phyloP scores from a whole-genome alignment of 192 early-diverging fungal species.

The Backusella macrospora region DNA sequence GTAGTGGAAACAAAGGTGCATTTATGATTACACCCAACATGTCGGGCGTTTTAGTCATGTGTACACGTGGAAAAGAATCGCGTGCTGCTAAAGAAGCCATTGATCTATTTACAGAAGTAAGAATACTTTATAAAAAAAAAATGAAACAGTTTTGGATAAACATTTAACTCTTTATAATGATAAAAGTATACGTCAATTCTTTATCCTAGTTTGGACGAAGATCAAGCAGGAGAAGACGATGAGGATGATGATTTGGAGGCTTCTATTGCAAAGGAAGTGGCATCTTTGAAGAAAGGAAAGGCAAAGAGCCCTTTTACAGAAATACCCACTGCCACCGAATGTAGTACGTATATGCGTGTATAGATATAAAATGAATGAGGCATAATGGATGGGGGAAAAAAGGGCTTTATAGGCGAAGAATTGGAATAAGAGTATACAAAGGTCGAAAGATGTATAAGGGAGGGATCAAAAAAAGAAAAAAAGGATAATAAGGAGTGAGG shows the following conservation, averaged over 20 bases:
- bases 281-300: conserved; percentile 48
- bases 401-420: too few species aligned
- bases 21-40: conserved; percentile 51
- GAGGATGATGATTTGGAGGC: conserved; percentile 55
- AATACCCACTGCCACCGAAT: conserved; percentile 52
- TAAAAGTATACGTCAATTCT: conserved; percentile 14
- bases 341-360: conserved; percentile 41
- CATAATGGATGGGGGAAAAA: too few species aligned
- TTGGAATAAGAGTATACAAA: too few species aligned
- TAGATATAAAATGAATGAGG: too few species aligned
- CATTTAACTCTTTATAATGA: conserved; percentile 18
- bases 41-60: conserved; percentile 55
- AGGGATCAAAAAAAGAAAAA: background rate
- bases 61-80: conserved; percentile 46
- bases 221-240: conserved; percentile 16
- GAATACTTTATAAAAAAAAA: background rate
- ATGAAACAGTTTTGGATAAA: background rate
- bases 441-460: too few species aligned
- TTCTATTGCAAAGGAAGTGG: conserved; percentile 56
- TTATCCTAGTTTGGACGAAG: background rate
- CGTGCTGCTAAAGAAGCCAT: conserved; percentile 49
- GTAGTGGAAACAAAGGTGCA: conserved; percentile 27
- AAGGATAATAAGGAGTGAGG: too few species aligned
- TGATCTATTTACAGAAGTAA: conserved; percentile 53
- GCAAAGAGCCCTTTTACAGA: conserved; percentile 49